Evolutionary conservation across 352 stramenopile genomes (phyloP), one percentile per base, ranked within the genome.

Genomic region (Phytopythium oedochilum): DNA sequence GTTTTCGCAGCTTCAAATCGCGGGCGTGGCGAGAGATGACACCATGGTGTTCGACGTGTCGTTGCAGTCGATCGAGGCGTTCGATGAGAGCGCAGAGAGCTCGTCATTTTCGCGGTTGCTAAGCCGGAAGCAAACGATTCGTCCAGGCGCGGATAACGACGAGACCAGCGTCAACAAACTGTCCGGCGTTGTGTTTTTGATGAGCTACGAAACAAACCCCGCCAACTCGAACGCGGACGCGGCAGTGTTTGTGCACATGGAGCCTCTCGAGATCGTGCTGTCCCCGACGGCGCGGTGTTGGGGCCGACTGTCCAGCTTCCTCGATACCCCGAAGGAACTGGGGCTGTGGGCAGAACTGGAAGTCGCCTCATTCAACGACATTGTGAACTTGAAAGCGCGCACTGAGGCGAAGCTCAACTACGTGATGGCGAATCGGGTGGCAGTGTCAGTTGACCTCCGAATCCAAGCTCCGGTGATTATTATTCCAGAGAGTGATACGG

Each of bases 401-500:
- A 96, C 86, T 0, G 83, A 96, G 55, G 86, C 86, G 34, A 96
- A 96, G 62, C 67, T 96, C n/a, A 75, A 91, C 49, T 94, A 94
- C 49, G 83, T 89, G 28, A 90, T 96, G 83, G 83, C 87, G 25
- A 91, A 96, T 54, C 79, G 84, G 32, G 75, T 96, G 40, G 78
- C 86, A 29, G 52, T 94, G 28, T 83, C 75, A 8, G 66, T 96
- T 23, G 83, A 94, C 59, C 54, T 96, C 17, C 78, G 80, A 2
- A 88, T 96, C n/a, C 84, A 94, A 77, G 82, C 86, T 23, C 86
- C 86, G 17, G 77, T 96, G 26, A 82, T 96, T 18, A 81, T 96
- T 54, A 78, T 96, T 18, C 83, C 86, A 10, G 75, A 89, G 51
- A 92, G 79, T 55, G 86, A 96, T 45, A 78, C 71, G 3, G 84